These are phyloP conservation scores for Magnolia kwangsiensis DNA, from an alignment of 164 flowering plant species.

Conservation along the genomic window DNA sequence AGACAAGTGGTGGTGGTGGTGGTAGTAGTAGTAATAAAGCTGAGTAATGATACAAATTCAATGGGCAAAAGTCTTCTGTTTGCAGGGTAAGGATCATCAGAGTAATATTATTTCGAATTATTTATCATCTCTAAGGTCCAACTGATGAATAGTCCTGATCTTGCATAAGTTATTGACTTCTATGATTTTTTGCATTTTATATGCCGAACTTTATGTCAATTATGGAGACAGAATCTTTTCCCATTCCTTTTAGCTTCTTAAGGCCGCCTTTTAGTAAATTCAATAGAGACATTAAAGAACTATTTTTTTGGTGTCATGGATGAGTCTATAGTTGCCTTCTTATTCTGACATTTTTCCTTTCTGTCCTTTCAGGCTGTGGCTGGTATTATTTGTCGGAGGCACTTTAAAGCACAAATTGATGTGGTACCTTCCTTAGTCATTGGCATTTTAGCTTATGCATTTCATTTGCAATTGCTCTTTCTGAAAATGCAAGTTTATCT, in stretches of 20 bases:
- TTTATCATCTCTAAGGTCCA: too few relatives aligned
- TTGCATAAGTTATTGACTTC: background rate
- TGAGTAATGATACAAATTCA: too few relatives aligned
- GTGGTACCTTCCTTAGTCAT: slow-evolving; percentile 39
- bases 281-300: background rate
- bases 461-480: background rate
- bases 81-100: too few relatives aligned
- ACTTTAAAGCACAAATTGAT: slow-evolving; percentile 60
- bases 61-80: too few relatives aligned
- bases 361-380: slow-evolving; percentile 69
- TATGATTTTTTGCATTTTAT: background rate
- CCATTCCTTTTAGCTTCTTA: background rate
- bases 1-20: too few relatives aligned
- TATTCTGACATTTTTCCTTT: background rate
- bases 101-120: too few relatives aligned
- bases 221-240: background rate
- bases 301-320: background rate
- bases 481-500: background rate
- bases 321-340: background rate
- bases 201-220: background rate
- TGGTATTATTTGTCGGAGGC: slow-evolving; percentile 51
- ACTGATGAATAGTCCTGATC: too few relatives aligned
- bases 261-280: background rate
- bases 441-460: background rate
- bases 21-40: too few relatives aligned